phyloP scores from a whole-genome alignment of 495 filamentous ascomycete genomes.

The Aspergillus coremiiformis region DNA sequence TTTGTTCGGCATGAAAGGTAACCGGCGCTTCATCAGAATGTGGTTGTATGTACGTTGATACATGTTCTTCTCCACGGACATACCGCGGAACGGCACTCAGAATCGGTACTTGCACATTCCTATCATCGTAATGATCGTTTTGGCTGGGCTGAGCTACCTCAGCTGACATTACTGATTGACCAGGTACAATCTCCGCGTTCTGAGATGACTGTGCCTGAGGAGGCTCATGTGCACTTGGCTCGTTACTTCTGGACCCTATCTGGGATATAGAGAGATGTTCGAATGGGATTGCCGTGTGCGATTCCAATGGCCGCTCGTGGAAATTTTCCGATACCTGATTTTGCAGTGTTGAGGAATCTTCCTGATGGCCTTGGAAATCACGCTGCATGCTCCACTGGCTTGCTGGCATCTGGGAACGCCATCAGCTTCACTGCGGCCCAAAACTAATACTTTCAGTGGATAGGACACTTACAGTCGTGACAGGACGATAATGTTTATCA shows the following conservation, averaged over 20 bases:
- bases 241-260: neutral
- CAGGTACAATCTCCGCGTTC: neutral
- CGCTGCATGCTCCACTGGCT: neutral
- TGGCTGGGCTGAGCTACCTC: neutral
- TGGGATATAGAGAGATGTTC: neutral
- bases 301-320: neutral
- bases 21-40: constrained; percentile 8
- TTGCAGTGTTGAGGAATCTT: neutral
- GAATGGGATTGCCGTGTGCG: neutral
- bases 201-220: neutral
- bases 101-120: constrained; percentile 14
- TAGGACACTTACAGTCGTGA: constrained; percentile 16
- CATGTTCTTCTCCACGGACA: constrained; percentile 40
- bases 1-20: constrained; percentile 6
- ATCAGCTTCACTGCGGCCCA: neutral
- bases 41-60: constrained; percentile 28
- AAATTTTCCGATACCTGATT: neutral
- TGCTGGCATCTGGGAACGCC: neutral
- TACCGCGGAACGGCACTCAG: constrained; percentile 38
- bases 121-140: constrained; percentile 2
- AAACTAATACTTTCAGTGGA: neutral
- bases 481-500: constrained; percentile 67
- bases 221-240: neutral
- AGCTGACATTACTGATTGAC: neutral
- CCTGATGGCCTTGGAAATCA: neutral